These are phyloP conservation scores for Malus hybrid DNA, from an alignment of 331 rosid species.

Conservation along the genomic window DNA sequence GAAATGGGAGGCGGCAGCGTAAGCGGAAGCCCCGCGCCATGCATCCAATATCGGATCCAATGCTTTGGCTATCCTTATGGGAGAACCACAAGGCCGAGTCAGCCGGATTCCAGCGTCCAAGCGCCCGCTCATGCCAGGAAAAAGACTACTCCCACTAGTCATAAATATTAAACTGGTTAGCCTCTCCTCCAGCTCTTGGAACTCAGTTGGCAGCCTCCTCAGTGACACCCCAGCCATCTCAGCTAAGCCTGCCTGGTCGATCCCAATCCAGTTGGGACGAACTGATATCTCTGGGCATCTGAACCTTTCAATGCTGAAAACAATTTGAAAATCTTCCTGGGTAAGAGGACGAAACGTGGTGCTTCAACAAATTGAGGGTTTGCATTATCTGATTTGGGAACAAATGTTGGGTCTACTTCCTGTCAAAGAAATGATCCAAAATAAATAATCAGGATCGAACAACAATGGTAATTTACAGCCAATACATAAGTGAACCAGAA, in stretches of 20 bases:
- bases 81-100: conserved; percentile 75
- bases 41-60: conserved; percentile 84
- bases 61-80: conserved; percentile 66
- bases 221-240: conserved; percentile 88
- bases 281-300: conserved; percentile 90
- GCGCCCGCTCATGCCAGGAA: conserved; percentile 71
- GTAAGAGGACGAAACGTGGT: conserved; percentile 58
- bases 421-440: conserved; percentile 28
- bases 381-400: conserved; percentile 54
- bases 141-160: conserved; percentile 81
- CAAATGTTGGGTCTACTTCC: conserved; percentile 84
- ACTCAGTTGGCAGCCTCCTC: conserved; percentile 59
- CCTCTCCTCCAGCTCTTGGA: conserved; percentile 44
- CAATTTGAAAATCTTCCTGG: conserved; percentile 75
- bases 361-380: conserved; percentile 49
- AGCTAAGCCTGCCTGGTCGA: conserved; percentile 83
- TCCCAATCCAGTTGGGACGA: conserved; percentile 82
- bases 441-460: conserved; percentile 1
- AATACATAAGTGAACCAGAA: background rate
- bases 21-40: conserved; percentile 90
- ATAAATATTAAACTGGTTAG: conserved; percentile 58
- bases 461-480: background rate
- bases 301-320: conserved; percentile 81
- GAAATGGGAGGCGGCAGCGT: conserved; percentile 59
- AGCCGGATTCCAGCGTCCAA: conserved; percentile 77